Evolutionary conservation across 768 basidiomycete species (phyloP).

Genomic region (Phylloporus sp.): DNA sequence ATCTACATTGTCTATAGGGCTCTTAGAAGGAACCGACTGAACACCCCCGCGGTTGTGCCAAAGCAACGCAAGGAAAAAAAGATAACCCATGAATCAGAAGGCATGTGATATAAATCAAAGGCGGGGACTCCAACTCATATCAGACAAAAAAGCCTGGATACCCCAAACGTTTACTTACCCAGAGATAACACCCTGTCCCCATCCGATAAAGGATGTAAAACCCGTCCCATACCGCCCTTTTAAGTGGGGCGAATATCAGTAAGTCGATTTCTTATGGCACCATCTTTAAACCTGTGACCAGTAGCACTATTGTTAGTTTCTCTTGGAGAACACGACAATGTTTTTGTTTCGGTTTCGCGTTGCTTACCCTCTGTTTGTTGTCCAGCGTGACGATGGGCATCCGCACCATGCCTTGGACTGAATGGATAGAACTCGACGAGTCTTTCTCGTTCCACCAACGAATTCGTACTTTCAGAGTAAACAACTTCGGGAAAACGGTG

Average conservation of each 20-base stretch:
- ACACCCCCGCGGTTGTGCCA: neutral
- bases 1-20: slow-evolving; percentile 15
- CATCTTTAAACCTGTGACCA: no score
- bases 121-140: neutral
- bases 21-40: slow-evolving; percentile 7
- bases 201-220: slow-evolving; percentile 41
- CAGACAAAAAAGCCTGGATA: slow-evolving; percentile 43
- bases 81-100: slow-evolving; percentile 24
- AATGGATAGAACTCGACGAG: slow-evolving; percentile 76
- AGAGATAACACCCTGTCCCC: slow-evolving; percentile 39
- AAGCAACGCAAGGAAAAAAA: slow-evolving; percentile 10
- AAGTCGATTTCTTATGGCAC: slow-evolving; percentile 22
- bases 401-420: slow-evolving; percentile 63
- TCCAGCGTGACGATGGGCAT: slow-evolving; percentile 71
- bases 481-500: slow-evolving; percentile 45
- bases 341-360: neutral
- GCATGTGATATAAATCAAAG: slow-evolving; percentile 5
- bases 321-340: neutral
- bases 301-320: neutral
- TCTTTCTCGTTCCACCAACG: slow-evolving; percentile 52
- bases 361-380: neutral
- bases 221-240: slow-evolving; percentile 72
- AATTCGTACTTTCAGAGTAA: slow-evolving; percentile 54
- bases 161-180: slow-evolving; percentile 54
- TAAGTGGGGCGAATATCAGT: slow-evolving; percentile 66